Conservation (phyloP, 257 asterid genomes). For the Vinca minor region DNA sequence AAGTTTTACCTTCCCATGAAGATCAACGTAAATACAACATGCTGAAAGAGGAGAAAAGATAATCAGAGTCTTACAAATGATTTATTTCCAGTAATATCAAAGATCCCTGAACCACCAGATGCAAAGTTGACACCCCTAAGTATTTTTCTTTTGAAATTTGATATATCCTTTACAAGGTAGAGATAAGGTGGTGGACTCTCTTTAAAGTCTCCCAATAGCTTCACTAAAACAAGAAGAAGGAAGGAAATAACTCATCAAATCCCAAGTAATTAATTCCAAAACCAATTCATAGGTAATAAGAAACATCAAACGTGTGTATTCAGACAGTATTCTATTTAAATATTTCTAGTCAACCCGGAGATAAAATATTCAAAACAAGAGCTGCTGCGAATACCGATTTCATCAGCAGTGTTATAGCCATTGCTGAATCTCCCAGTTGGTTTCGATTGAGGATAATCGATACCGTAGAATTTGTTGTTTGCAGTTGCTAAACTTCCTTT, state of each 20-base stretch:
- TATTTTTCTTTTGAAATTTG: slow-evolving; percentile 23
- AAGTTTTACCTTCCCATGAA: neutral
- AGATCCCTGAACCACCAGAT: slow-evolving; percentile 54
- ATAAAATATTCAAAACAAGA: too few species aligned
- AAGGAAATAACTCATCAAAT: neutral
- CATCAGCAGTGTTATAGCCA: slow-evolving; percentile 47
- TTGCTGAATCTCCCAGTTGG: slow-evolving; percentile 60
- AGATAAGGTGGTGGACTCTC: slow-evolving; percentile 47
- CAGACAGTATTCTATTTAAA: too few species aligned
- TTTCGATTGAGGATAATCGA: slow-evolving; percentile 34
- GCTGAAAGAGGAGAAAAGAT: neutral
- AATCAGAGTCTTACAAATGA: slow-evolving; percentile 14
- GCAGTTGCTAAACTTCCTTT: slow-evolving; percentile 25
- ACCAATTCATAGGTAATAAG: neutral
- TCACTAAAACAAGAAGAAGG: slow-evolving; percentile 17
- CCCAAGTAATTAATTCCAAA: neutral
- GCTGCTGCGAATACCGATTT: slow-evolving; percentile 31
- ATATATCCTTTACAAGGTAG: slow-evolving; percentile 17
- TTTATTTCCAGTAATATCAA: slow-evolving; percentile 24
- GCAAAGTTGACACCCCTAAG: slow-evolving; percentile 48
- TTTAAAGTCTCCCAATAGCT: slow-evolving; percentile 18
- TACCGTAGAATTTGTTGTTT: slow-evolving; percentile 35
- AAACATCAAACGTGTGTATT: too few species aligned
- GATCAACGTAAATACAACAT: neutral
- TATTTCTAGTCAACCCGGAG: too few species aligned